Conservation (phyloP, 2,329 filamentous ascomycete genomes). For the Aspergillus fumigatiaffinis region DNA sequence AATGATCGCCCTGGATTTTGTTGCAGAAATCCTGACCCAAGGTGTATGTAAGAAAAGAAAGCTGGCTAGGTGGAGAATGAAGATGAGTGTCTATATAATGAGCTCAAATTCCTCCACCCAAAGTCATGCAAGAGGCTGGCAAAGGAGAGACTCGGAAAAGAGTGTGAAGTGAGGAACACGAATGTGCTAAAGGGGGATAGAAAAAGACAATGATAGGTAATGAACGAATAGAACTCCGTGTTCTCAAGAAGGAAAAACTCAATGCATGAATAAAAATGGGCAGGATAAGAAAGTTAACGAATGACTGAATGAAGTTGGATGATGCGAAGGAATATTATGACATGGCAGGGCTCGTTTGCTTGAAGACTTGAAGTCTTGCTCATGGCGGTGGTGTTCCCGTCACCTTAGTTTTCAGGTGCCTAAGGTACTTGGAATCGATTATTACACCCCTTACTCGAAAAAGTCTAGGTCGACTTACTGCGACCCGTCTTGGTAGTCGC, state of each 20-base stretch:
- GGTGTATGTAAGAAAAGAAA: slow-evolving; percentile 13
- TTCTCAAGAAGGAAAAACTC: slow-evolving; percentile 5
- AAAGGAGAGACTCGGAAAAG: slow-evolving; percentile 10
- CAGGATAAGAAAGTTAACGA: slow-evolving; percentile 23
- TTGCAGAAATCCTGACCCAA: slow-evolving; percentile 7
- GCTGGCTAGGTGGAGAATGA: slow-evolving; percentile 5
- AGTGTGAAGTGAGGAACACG: background rate
- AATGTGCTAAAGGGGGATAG: slow-evolving; percentile 9
- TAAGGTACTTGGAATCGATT: background rate
- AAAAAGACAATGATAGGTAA: slow-evolving; percentile 8
- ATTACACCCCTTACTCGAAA: background rate
- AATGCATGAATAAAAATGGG: slow-evolving; percentile 11
- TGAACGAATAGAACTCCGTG: slow-evolving; percentile 8
- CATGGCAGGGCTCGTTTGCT: slow-evolving; percentile 21
- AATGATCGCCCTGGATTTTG: slow-evolving; percentile 9
- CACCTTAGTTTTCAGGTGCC: background rate
- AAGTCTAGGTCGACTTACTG: background rate
- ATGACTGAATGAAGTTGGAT: slow-evolving; percentile 27
- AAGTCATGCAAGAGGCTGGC: slow-evolving; percentile 7
- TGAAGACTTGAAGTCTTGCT: background rate
- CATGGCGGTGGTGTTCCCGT: background rate
- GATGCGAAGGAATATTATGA: slow-evolving; percentile 19
- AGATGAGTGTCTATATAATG: background rate
- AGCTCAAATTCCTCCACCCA: slow-evolving; percentile 3
- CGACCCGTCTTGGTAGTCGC: background rate